These are phyloP conservation scores for Hortiboletus flavorubellus DNA, from an alignment of 768 basidiomycete species.

Conservation along the genomic window DNA sequence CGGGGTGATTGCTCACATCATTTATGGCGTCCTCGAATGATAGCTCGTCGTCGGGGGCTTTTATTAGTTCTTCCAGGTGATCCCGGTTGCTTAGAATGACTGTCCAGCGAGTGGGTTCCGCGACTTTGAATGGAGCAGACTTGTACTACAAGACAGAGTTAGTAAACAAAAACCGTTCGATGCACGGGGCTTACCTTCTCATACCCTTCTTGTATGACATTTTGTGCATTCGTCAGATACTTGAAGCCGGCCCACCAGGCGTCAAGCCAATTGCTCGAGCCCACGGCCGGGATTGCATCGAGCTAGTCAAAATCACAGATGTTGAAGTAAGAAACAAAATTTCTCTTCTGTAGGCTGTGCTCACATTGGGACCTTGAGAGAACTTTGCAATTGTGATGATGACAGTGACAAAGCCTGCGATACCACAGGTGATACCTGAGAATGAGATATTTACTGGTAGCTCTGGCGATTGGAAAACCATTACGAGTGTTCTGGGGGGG, in stretches of 20 bases:
- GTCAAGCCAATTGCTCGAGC: slow-evolving; percentile 1
- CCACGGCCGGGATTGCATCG: not conserved
- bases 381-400: not conserved
- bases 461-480: not conserved
- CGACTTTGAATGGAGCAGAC: slow-evolving; percentile 30
- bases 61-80: slow-evolving; percentile 7
- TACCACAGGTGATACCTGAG: not conserved
- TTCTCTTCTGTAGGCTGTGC: not conserved
- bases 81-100: slow-evolving; percentile 34
- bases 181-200: slow-evolving; percentile 17
- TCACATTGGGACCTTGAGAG: not conserved
- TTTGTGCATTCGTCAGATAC: slow-evolving; percentile 11
- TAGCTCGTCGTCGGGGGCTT: slow-evolving; percentile 28
- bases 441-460: not conserved
- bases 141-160: not conserved
- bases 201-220: slow-evolving; percentile 33
- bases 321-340: not conserved
- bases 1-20: slow-evolving; percentile 30
- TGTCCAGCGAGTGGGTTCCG: slow-evolving; percentile 33
- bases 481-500: not conserved
- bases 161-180: not conserved
- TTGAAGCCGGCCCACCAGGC: slow-evolving; percentile 14
- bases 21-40: slow-evolving; percentile 31
- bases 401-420: not conserved
- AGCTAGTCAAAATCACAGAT: not conserved